Base-by-base conservation (phyloP, 352 stramenopile genomes). In the Pythium graminicola region DNA sequence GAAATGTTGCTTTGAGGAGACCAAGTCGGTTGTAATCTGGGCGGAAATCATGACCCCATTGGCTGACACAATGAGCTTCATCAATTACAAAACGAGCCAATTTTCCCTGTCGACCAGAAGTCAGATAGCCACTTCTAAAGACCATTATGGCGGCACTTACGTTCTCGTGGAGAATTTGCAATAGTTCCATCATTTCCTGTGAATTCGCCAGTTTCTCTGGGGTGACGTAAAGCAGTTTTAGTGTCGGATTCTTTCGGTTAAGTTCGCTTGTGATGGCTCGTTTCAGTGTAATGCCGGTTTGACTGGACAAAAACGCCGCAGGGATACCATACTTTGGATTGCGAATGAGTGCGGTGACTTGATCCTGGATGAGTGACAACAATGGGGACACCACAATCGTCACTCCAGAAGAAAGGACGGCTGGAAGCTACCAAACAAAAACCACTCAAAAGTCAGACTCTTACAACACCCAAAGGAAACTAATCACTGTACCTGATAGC, bases 31-130 rank as follows among this genome's bases (percentile, higher is more conserved):
- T 90, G 66, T 98, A 98, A 58, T 98, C 93, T 0, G 75, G 86
- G 11, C 85, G 72, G 50, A 95, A 95, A 51, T 95, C 83, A 64
- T 95, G 87, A 32, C 86, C 85, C 86, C 86, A 96, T 56, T 93
- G 73, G 48, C 80, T 94, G 19, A 89, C 77, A 54, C 86, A 96
- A 54, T 96, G 86, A 8, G 82, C 86, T 64, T 97, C 85, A 58
- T 98, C 95, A 62, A 98, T 91, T 27, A 98, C 94, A 56, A 98
- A 97, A 24, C 94, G 71, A 32, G 84, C 87, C 6, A 98, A 80
- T 57, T 87, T 87, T 53, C 67, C 64, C 60, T 87, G 64, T 19
- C 24, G 2, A 47, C 28, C 17, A 31, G 32, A 35, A 11, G 8
- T 43, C 32, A 4, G 28, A 32, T 9, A 26, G 28, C 19, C 31